Base-by-base conservation (phyloP, 169 alveolate species). In the Plasmodium knowlesi region DNA sequence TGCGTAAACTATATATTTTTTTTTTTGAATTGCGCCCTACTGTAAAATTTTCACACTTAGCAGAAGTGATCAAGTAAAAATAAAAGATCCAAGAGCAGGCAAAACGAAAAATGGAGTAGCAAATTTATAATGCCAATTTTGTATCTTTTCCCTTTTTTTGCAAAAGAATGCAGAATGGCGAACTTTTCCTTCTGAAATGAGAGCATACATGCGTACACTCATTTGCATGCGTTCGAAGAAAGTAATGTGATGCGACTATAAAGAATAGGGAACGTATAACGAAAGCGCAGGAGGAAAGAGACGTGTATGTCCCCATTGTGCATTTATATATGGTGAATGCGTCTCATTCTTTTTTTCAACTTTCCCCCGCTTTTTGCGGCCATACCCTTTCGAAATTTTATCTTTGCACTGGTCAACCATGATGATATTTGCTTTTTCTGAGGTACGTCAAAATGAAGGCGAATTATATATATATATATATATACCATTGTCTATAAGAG, bases 1-100 rank as follows among this genome's bases (percentile, higher is more conserved):
- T 67, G 70, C 84, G 57, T 37, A 25, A 79, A 79, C 5, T 79
- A 34, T n/a, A n/a, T n/a, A 41, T 25, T 37, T 79, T 79, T 79
- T 78, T 34, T 76, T 79, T 37, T 0, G 8, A 14, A 41, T 72
- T 79, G 84, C 70, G 25, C 25, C 54, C 16, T 79, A 41, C 39
- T 50, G 22, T 50, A 22, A 79, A 79, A 19, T 37, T 79, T 43
- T 79, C 43, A 30, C n/a, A 79, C 57, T 25, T 41, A 12, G 14
- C 84, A 30, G 5, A 67, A 67, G 16, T 12, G 37, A 67, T 22
- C 37, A 22, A 22, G 19, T 67, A 67, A 25, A 67, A 67, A 67
- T 16, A 67, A 67, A 67, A 22, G 1, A 19, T 9, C 37, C 41
- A 67, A 67, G 37, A n/a, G 37, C 37, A 10, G 14, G n/a, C 76